Base-by-base conservation (phyloP, 2,329 filamentous ascomycete species). In the Aureobasidium melanogenum region DNA sequence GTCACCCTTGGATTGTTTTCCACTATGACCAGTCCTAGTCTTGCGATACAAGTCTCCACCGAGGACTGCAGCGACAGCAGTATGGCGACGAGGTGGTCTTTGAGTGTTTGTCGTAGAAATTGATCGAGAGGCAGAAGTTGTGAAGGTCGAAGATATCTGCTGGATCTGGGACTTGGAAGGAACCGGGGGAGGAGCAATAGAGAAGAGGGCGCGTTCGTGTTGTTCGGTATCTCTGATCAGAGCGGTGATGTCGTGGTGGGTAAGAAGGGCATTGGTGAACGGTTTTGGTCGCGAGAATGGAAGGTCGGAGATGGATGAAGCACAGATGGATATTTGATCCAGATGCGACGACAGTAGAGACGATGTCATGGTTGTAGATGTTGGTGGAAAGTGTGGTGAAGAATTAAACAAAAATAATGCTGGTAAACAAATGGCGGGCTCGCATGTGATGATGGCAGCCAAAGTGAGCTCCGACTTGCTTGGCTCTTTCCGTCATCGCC, bases 201-300 rank as follows among this genome's bases (percentile, higher is more conserved):
- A 95, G 78, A 97, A 99, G 19, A 99, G 84, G 7, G 93, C 93
- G 69, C 92, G 88, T 74, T 99, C 94, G 76, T 97, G 93, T 24
- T 88, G 78, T 75, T 99, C 94, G 3, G 93, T 97, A 73, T 99
- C 94, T 63, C 94, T 89, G 69, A 99, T 97, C 51, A 99, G 79
- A 14, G 89, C 84, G 4, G 94, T 97, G 67, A 99, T 97, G 74
- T 99, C 94, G 74, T 92, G 87, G 66, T 86, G 86, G 61, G 88
- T 86, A 52, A 97, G 85, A 41, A 99, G 82, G 36, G 94, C 91
- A 73, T 96, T 97, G 67, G 92, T 94, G 77, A 97, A 99, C 70
- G 94, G 91, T 69, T 90, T 95, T n/a, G 93, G 90, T 1, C 84
- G 84, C 43, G 90, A 90, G 68, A 97, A 97, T 36, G 76, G 73